Evolutionary conservation across 2,329 filamentous ascomycete species (phyloP), one percentile per base, ranked within the genome.

Genomic region (Ophidiomyces ophidiicola): DNA sequence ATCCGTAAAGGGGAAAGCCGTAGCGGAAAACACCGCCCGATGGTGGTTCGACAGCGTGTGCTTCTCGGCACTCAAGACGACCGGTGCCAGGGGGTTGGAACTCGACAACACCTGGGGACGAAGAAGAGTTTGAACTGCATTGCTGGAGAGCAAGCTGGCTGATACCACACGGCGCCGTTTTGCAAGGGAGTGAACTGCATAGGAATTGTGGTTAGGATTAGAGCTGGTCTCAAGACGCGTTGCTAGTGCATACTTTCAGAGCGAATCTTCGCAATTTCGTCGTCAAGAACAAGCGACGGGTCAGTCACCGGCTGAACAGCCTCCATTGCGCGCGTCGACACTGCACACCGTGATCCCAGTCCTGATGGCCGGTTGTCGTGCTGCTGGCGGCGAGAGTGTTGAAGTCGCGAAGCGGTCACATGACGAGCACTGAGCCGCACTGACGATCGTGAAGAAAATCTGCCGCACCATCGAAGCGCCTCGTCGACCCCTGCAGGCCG

Each of bases 1-100:
- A 36, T 68, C 64, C 36, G 53, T 58, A 48, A 66, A 68, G 3
- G 63, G 63, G 41, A 68, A 68, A 2, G 61, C 52, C 1, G 64
- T 68, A 7, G 60, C 53, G 4, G 62, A 62, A 48, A 65, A 65
- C 3, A 60, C 60, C 32, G 67, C 54, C 23, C 63, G 62, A 50
- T 67, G 54, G 46, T 62, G 54, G 39, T 67, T 67, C 3, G 53
- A 49, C 39, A 56, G 44, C 21, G 52, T 44, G 44, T 64, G 60
- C 28, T 50, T 51, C 12, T 45, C 51, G 25, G 57, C 52, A 20
- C 52, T 45, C 19, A 48, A 43, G 14, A 58, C 47, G 2, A 62
- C 50, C 1, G 58, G 55, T 6, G 56, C 56, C n/a, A 61, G 42
- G 11, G 49, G 40, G 21, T 46, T 35, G 43, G 42, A n/a, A 40